Evolutionary conservation across 768 basidiomycete species (phyloP).

Genomic region (Boletus patriciae): DNA sequence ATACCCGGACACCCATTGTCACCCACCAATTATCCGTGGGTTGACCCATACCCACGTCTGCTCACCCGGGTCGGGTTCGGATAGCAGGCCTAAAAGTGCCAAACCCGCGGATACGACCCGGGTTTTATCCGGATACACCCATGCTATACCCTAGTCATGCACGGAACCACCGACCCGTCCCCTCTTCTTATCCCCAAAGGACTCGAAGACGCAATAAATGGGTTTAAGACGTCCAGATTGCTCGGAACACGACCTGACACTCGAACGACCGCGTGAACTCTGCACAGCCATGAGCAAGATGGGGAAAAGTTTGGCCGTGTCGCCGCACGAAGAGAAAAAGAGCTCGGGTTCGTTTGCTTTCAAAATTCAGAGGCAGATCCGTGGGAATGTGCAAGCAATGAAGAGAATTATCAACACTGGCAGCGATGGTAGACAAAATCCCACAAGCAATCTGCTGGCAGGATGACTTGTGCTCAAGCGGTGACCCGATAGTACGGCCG

Average conservation of each 20-base stretch:
- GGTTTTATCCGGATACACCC: constrained; percentile 48
- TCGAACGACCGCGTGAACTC: constrained; percentile 71
- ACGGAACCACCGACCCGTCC: constrained; percentile 78
- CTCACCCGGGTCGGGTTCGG: constrained; percentile 9
- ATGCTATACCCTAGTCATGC: too few relatives aligned
- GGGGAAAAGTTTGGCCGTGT: constrained; percentile 77
- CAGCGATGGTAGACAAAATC: too few relatives aligned
- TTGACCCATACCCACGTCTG: constrained; percentile 21
- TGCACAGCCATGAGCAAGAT: constrained; percentile 84
- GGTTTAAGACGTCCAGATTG: constrained; percentile 82
- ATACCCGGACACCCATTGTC: too few relatives aligned
- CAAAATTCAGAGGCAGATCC: neutral
- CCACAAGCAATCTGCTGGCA: too few relatives aligned
- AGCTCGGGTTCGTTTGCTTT: neutral
- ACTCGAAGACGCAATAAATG: constrained; percentile 50
- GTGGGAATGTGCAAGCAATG: constrained; percentile 23
- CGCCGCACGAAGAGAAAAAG: constrained; percentile 60
- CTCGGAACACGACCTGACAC: constrained; percentile 86
- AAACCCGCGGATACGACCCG: too few relatives aligned
- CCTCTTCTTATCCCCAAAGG: constrained; percentile 41
- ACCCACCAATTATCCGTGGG: too few relatives aligned
- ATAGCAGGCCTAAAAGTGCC: too few relatives aligned
- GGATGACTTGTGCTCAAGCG: too few relatives aligned
- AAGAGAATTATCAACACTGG: too few relatives aligned
- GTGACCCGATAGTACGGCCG: too few relatives aligned